Percentiles rank a stretch among this genome's conserved stretches.
phyloP scores from a whole-genome alignment of 2,329 filamentous ascomycete species.

The Malbranchea cinnamomea region DNA sequence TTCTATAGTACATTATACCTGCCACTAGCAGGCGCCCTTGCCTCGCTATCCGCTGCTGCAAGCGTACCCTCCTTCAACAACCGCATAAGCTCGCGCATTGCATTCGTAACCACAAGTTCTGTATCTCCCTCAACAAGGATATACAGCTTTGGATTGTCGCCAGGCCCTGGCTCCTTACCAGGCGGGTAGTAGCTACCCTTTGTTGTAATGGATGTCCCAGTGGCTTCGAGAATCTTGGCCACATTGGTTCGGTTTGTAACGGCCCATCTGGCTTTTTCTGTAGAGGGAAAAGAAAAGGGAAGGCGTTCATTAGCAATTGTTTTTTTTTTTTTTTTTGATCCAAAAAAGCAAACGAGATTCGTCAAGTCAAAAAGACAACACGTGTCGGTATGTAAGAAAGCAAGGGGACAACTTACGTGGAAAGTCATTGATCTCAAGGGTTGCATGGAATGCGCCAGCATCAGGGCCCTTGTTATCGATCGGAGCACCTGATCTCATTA shows the following conservation, averaged over 20 bases:
- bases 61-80: constrained; percentile 81
- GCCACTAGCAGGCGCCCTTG: constrained; percentile 60
- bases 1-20: constrained; percentile 68
- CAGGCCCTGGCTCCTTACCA: constrained; percentile 63
- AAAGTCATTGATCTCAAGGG: constrained; percentile 97
- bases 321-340: no score
- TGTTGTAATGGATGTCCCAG: constrained; percentile 89
- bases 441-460: constrained; percentile 90
- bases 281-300: no score
- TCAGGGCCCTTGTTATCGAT: constrained; percentile 98
- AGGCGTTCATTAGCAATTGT: constrained; percentile 8
- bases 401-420: constrained; percentile 43
- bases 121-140: constrained; percentile 97
- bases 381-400: constrained; percentile 2
- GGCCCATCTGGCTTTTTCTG: constrained; percentile 88
- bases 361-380: constrained; percentile 6
- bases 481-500: constrained; percentile 79
- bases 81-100: constrained; percentile 78
- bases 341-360: no score
- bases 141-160: constrained; percentile 82
- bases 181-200: constrained; percentile 81
- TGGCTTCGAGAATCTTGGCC: constrained; percentile 90
- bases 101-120: constrained; percentile 77
- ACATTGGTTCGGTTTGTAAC: constrained; percentile 98
- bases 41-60: constrained; percentile 75